Evolutionary conservation across 176 grass and related monocot genomes (phyloP).

Genomic region (Carex scoparia): DNA sequence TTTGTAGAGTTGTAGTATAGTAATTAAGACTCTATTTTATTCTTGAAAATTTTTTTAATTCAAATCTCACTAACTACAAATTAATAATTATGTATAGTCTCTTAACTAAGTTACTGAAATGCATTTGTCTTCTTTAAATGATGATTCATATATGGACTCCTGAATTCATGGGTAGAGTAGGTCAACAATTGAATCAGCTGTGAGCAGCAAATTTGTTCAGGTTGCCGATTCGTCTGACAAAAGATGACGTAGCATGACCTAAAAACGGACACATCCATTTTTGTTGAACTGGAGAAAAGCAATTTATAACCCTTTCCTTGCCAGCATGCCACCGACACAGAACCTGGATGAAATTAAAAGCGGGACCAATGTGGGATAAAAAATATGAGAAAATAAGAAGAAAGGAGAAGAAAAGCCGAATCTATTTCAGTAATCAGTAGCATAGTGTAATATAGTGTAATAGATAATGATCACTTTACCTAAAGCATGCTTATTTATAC

Average conservation of each 20-base stretch:
- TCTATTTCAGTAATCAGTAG: slow-evolving; percentile 19
- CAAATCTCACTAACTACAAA: too few relatives aligned
- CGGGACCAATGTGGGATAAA: not conserved
- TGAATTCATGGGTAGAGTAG: not conserved
- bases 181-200: not conserved
- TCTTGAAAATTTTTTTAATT: too few relatives aligned
- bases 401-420: not conserved
- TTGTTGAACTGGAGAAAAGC: not conserved
- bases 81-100: too few relatives aligned
- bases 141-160: too few relatives aligned
- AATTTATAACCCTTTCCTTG: not conserved
- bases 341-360: not conserved
- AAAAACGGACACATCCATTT: slow-evolving; percentile 16
- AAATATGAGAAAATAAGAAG: not conserved
- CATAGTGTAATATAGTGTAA: not conserved
- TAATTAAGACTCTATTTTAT: too few relatives aligned
- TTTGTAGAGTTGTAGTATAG: too few relatives aligned
- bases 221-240: not conserved
- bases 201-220: not conserved
- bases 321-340: slow-evolving; percentile 9
- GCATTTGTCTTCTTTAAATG: too few relatives aligned
- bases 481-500: slow-evolving; percentile 11
- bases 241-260: not conserved
- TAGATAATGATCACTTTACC: slow-evolving; percentile 14
- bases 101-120: too few relatives aligned